These are phyloP conservation scores for Striga asiatica DNA, from an alignment of 257 asterid genomes.

Conservation along the genomic window DNA sequence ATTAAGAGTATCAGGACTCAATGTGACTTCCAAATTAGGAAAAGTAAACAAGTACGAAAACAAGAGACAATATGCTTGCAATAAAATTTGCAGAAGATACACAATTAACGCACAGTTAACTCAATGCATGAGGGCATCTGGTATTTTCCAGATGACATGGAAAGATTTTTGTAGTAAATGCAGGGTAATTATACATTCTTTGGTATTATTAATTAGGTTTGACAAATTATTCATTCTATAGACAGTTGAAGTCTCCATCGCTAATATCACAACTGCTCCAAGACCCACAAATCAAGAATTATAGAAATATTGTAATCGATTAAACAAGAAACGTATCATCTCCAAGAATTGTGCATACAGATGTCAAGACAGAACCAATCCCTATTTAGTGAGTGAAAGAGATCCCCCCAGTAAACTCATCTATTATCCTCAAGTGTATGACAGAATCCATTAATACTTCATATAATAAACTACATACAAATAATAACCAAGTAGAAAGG, in stretches of 20 bases:
- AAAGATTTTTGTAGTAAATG: background rate
- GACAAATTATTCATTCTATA: background rate
- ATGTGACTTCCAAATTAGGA: background rate
- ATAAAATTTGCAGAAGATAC: background rate
- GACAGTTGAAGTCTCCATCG: background rate
- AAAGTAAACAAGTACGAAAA: background rate
- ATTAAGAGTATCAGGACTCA: constrained; percentile 11
- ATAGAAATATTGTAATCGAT: background rate
- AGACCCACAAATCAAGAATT: background rate
- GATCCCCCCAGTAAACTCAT: background rate
- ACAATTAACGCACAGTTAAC: background rate
- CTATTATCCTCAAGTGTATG: background rate
- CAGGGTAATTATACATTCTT: background rate
- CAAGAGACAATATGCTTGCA: background rate
- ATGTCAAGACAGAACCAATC: too few relatives aligned
- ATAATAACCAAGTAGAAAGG: background rate
- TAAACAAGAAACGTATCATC: constrained; percentile 3
- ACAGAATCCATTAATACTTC: background rate
- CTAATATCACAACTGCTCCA: background rate
- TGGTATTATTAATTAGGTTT: background rate
- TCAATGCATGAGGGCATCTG: background rate
- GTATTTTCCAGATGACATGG: background rate
- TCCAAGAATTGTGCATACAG: constrained; percentile 2
- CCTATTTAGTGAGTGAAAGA: background rate
- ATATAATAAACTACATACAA: background rate